A percentile compares a stretch with the other conserved stretches of the same genome.
These are phyloP conservation scores for Pseudogymnoascus sp. DNA, from an alignment of 2,329 filamentous ascomycete species.

Conservation along the genomic window DNA sequence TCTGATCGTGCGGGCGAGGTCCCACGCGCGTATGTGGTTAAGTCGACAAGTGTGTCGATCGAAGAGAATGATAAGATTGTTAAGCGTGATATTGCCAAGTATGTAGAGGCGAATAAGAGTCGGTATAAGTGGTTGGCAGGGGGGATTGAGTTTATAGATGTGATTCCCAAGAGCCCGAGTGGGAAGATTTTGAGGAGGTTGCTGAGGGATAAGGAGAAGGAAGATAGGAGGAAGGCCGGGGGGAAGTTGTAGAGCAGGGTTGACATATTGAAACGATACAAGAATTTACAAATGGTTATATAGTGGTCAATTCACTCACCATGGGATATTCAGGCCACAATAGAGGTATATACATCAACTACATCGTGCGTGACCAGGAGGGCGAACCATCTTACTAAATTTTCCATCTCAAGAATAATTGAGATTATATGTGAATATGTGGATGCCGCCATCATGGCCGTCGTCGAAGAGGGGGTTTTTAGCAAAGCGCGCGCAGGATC, in stretches of 20 bases:
- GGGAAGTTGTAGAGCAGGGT: slow-evolving; percentile 49
- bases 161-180: slow-evolving; percentile 63
- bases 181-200: slow-evolving; percentile 65
- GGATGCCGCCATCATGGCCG: slow-evolving; percentile 20
- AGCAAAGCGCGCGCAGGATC: slow-evolving; percentile 22
- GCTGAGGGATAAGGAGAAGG: slow-evolving; percentile 66
- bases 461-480: slow-evolving; percentile 13
- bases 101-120: slow-evolving; percentile 59
- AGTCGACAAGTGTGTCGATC: slow-evolving; percentile 33
- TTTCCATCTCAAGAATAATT: no score
- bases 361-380: no score
- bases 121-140: slow-evolving; percentile 60
- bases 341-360: no score
- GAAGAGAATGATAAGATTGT: slow-evolving; percentile 51
- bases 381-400: no score
- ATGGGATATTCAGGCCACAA: no score
- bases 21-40: slow-evolving; percentile 60
- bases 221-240: slow-evolving; percentile 52
- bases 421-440: no score
- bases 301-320: background rate
- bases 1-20: slow-evolving; percentile 54
- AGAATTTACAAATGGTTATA: background rate
- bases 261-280: background rate
- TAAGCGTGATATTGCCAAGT: slow-evolving; percentile 43
- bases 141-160: slow-evolving; percentile 53